Evolutionary conservation across 2,329 filamentous ascomycete species (phyloP).

Genomic region (Didymella pinodella): DNA sequence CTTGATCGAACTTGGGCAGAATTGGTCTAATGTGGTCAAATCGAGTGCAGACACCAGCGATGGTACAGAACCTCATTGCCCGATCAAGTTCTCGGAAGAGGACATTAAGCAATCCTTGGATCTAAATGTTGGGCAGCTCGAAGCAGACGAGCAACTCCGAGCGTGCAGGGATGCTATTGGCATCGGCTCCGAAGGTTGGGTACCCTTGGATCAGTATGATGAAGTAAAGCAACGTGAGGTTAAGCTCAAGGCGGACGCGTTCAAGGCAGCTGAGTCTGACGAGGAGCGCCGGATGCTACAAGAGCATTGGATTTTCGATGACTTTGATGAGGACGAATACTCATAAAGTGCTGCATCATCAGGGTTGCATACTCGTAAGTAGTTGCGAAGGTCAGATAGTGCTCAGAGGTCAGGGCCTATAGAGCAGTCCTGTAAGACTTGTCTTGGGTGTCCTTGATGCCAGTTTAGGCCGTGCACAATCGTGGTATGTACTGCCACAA

Average conservation of each 20-base stretch:
- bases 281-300: conserved; percentile 26
- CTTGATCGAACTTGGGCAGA: conserved; percentile 30
- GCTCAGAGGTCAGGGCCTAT: too few relatives aligned
- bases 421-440: background rate
- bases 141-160: conserved; percentile 38
- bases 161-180: conserved; percentile 34
- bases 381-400: too few relatives aligned
- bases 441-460: background rate
- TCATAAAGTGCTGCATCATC: background rate
- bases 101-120: conserved; percentile 32
- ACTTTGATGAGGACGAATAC: conserved; percentile 41
- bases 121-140: conserved; percentile 31
- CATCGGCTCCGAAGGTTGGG: conserved; percentile 40
- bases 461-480: background rate
- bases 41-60: conserved; percentile 10
- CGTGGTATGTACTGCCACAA: background rate
- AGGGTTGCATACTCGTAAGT: background rate
- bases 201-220: conserved; percentile 37
- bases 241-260: conserved; percentile 35
- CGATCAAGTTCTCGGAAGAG: conserved; percentile 32
- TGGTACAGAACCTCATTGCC: conserved; percentile 26
- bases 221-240: conserved; percentile 22
- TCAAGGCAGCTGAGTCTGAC: conserved; percentile 34
- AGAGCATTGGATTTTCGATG: conserved; percentile 43
- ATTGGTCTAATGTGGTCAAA: conserved; percentile 30